Percentiles rank a stretch among this genome's conserved stretches.
Conservation (phyloP, 1,284 basidiomycete genomes). For the Ceratobasidium sp. region DNA sequence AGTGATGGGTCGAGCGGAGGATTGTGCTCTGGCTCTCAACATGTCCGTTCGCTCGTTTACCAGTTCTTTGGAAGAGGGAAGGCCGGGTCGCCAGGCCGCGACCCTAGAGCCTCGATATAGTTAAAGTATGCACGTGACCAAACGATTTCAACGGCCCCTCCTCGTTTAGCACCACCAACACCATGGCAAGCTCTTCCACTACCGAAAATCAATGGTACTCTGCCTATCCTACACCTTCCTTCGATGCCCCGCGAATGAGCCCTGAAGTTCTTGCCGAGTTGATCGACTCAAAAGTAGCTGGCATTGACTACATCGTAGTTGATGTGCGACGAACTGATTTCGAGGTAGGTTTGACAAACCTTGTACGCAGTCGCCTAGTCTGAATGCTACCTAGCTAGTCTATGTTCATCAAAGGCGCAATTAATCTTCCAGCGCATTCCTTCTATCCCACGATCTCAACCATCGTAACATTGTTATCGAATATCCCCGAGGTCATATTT, state of each 20-base stretch:
- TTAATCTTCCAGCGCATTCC: constrained; percentile 58
- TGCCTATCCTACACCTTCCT: constrained; percentile 46
- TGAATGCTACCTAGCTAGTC: constrained; percentile 45
- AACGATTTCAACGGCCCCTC: too few relatives aligned
- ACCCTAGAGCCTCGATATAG: too few relatives aligned
- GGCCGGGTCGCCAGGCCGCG: too few relatives aligned
- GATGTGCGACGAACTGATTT: constrained; percentile 50
- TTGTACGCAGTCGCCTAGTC: background rate
- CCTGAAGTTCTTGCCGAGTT: constrained; percentile 47
- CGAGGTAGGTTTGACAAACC: constrained; percentile 45
- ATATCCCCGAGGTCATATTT: constrained; percentile 54
- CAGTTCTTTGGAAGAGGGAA: too few relatives aligned
- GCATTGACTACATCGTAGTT: constrained; percentile 49
- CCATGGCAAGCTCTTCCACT: background rate
- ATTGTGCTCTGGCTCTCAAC: too few relatives aligned
- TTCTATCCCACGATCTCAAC: constrained; percentile 54
- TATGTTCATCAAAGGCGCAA: constrained; percentile 54
- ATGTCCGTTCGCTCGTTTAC: too few relatives aligned
- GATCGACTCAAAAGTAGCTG: constrained; percentile 40
- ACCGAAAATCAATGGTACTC: constrained; percentile 44
- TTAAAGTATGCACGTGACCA: background rate
- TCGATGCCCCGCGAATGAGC: constrained; percentile 41
- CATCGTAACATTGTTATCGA: constrained; percentile 53
- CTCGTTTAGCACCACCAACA: background rate
- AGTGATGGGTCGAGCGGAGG: too few relatives aligned